These are phyloP conservation scores for Strobilomyces echinocephalus DNA, from an alignment of 768 basidiomycete species.

Conservation along the genomic window DNA sequence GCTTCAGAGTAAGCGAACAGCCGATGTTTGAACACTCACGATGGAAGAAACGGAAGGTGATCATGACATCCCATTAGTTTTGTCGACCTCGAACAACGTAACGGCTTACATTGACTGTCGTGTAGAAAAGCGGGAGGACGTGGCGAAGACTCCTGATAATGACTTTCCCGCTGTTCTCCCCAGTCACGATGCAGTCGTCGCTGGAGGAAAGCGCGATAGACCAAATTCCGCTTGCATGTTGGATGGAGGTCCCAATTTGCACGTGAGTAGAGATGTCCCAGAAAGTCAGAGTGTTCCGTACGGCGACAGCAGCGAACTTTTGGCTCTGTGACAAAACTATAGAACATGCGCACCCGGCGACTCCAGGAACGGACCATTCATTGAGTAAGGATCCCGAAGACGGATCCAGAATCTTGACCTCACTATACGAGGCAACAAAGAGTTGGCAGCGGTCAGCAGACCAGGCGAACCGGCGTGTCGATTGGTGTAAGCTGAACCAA, in stretches of 20 bases:
- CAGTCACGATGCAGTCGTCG: neutral
- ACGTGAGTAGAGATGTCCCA: neutral
- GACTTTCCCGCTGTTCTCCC: neutral
- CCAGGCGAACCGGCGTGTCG: too few relatives aligned
- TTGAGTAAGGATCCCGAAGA: neutral
- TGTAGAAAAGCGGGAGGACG: neutral
- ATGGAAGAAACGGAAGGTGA: neutral
- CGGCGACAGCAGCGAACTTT: neutral
- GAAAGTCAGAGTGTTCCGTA: neutral
- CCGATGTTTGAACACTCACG: neutral
- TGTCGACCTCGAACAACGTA: neutral
- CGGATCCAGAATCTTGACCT: constrained; percentile 1
- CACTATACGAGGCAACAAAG: neutral
- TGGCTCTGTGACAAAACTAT: neutral
- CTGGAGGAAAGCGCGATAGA: constrained; percentile 2
- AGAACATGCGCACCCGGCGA: too few relatives aligned
- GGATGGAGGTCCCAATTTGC: neutral
- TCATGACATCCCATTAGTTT: neutral
- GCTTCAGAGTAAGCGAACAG: neutral
- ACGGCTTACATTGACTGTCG: neutral
- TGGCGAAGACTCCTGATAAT: neutral
- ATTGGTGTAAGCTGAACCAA: too few relatives aligned
- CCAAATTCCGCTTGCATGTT: neutral
- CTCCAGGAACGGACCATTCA: neutral
- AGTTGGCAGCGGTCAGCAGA: constrained; percentile 1